Conservation (phyloP, 768 basidiomycete species). For the Mycena vitilis region DNA sequence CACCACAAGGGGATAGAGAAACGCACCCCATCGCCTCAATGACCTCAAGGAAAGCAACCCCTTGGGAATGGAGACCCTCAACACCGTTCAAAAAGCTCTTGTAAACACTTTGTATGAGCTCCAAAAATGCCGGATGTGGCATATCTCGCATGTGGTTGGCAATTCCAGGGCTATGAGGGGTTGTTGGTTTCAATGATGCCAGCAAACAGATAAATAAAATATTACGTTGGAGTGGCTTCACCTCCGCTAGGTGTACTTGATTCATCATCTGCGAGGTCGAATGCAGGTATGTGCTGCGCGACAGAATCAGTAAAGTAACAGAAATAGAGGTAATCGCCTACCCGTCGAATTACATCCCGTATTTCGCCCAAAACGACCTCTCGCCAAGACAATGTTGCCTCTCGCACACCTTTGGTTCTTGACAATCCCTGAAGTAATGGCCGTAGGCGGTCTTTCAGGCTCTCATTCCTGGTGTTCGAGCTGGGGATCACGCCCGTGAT, state of each 20-base stretch:
- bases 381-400: conserved; percentile 76
- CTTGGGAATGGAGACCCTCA: conserved; percentile 74
- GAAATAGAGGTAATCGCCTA: conserved; percentile 48
- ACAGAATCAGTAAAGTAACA: conserved; percentile 8
- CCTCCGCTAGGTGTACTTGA: conserved; percentile 29
- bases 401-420: conserved; percentile 77
- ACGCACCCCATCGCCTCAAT: conserved; percentile 58
- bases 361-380: conserved; percentile 75
- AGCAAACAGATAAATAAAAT: conserved; percentile 1
- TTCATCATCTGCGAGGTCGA: conserved; percentile 67
- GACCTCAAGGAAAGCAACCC: conserved; percentile 65
- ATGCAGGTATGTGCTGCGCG: conserved; percentile 55
- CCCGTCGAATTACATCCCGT: conserved; percentile 66
- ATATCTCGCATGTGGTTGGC: conserved; percentile 72
- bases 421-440: conserved; percentile 84
- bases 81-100: conserved; percentile 71
- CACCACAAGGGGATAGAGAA: not conserved
- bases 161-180: conserved; percentile 53
- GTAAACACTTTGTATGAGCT: conserved; percentile 71
- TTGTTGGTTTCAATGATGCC: not conserved
- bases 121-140: conserved; percentile 75
- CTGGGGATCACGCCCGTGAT: conserved; percentile 44
- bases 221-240: conserved; percentile 23
- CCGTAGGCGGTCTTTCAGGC: conserved; percentile 70
- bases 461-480: conserved; percentile 50